Evolutionary conservation across 257 asterid species (phyloP).

Genomic region (Solanum rostratum): DNA sequence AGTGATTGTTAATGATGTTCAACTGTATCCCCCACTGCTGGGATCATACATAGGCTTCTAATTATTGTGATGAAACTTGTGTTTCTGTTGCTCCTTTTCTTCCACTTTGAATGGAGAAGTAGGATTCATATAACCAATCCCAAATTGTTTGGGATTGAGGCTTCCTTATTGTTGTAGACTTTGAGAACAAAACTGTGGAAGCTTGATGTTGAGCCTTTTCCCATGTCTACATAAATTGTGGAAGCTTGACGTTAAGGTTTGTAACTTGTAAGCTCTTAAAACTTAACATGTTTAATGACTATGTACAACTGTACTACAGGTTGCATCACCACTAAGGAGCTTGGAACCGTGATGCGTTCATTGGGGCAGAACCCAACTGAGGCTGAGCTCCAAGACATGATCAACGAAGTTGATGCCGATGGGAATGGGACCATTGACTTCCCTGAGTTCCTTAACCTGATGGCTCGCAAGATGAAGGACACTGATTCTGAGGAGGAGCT

Average conservation of each 20-base stretch:
- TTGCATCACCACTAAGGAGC: constrained; percentile 1
- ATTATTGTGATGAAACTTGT: background rate
- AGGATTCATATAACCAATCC: background rate
- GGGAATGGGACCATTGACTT: constrained; percentile 1
- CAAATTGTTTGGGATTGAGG: background rate
- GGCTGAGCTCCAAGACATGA: constrained; percentile 4
- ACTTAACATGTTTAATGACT: background rate
- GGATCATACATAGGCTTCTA: background rate
- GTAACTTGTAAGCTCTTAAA: background rate
- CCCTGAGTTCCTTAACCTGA: constrained; percentile 2
- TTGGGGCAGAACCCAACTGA: constrained; percentile 2
- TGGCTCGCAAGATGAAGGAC: constrained; percentile 4
- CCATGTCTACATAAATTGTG: background rate
- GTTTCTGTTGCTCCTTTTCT: background rate
- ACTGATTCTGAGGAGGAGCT: constrained; percentile 4
- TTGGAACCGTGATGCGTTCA: background rate
- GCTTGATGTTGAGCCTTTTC: background rate
- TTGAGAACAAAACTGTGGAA: background rate
- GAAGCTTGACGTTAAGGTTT: background rate
- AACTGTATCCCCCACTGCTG: background rate
- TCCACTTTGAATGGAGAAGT: background rate
- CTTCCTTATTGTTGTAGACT: background rate
- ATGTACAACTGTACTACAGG: background rate
- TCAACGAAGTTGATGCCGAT: background rate
- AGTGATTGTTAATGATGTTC: background rate